Percentiles rank a stretch among this genome's conserved stretches.
phyloP scores from a whole-genome alignment of 345 rosid species.

The Eucalyptus victrix region DNA sequence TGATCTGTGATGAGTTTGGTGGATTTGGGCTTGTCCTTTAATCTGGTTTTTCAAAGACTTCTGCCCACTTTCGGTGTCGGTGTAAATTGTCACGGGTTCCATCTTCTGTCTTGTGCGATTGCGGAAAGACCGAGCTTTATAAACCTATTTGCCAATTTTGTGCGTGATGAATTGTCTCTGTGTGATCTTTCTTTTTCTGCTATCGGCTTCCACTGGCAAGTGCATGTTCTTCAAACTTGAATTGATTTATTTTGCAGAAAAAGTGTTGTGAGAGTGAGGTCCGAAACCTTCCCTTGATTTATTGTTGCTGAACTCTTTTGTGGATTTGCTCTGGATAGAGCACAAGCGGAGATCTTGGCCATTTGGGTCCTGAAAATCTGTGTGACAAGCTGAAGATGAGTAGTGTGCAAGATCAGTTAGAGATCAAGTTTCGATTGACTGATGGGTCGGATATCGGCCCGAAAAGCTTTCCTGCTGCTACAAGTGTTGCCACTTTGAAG shows the following conservation, averaged over 20 bases:
- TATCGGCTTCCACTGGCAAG: neutral
- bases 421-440: slow-evolving; percentile 84
- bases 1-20: neutral
- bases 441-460: slow-evolving; percentile 99
- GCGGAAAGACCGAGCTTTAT: neutral
- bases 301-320: neutral
- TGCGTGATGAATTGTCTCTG: neutral
- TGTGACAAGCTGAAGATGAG: slow-evolving; percentile 41
- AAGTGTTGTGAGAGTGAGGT: neutral
- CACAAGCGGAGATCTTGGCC: slow-evolving; percentile 2
- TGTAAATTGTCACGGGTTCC: neutral
- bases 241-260: neutral
- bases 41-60: neutral
- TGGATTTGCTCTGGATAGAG: neutral
- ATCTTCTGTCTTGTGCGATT: neutral
- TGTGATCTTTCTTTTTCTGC: neutral
- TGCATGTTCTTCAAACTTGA: neutral
- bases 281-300: neutral
- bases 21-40: neutral
- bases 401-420: slow-evolving; percentile 67
- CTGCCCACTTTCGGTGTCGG: neutral
- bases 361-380: neutral
- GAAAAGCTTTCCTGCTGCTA: slow-evolving; percentile 67
- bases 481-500: slow-evolving; percentile 81
- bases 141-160: neutral